Conservation (phyloP, 441 rosid genomes). For the Syzygium malaccense region DNA sequence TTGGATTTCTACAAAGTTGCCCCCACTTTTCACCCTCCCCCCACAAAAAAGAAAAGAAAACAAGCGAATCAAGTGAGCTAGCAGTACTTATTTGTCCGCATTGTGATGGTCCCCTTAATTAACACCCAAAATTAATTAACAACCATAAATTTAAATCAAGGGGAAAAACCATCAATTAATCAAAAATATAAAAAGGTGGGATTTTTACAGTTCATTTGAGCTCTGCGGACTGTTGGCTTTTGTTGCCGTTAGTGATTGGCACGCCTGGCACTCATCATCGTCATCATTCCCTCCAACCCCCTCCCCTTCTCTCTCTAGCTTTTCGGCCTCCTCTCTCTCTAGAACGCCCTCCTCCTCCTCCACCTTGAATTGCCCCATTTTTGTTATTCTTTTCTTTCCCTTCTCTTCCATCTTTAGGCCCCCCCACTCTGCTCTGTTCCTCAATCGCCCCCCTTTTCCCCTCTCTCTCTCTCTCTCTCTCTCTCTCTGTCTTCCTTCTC, state of each 20-base stretch:
- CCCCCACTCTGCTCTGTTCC: slow-evolving; percentile 13
- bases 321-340: slow-evolving; percentile 33
- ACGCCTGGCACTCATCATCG: slow-evolving; percentile 90
- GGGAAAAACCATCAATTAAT: background rate
- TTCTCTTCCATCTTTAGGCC: slow-evolving; percentile 12
- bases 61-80: background rate
- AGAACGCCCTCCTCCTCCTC: slow-evolving; percentile 10
- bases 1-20: background rate
- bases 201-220: slow-evolving; percentile 27
- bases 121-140: background rate
- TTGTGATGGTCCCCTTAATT: no score
- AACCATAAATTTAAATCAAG: background rate
- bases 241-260: slow-evolving; percentile 81
- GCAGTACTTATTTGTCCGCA: background rate
- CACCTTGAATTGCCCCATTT: background rate
- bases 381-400: background rate
- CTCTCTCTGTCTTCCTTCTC: slow-evolving; percentile 14
- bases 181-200: background rate
- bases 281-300: slow-evolving; percentile 71
- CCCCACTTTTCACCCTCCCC: background rate
- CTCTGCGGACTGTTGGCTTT: slow-evolving; percentile 22
- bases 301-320: slow-evolving; percentile 6
- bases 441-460: background rate
- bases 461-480: background rate
- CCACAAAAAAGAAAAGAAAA: rapidly evolving